These are phyloP conservation scores for Colletotrichum karsti DNA, from an alignment of 2,329 filamentous ascomycete genomes.

Conservation along the genomic window DNA sequence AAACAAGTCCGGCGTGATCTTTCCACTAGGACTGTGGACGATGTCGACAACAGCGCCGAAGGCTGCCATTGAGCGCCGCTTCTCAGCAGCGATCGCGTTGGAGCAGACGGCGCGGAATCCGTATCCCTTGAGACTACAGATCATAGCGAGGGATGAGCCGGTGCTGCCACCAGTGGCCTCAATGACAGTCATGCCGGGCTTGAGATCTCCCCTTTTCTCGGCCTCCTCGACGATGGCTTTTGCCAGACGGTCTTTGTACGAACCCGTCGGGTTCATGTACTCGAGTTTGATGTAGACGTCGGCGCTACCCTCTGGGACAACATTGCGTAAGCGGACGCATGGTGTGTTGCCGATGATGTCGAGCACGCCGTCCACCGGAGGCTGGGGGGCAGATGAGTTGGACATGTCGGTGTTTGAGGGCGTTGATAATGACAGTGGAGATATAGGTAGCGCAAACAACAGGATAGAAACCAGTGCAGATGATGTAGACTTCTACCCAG, in stretches of 20 bases:
- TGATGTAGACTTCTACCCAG: no score
- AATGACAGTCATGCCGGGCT: slow-evolving; percentile 6
- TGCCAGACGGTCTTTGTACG: slow-evolving; percentile 26
- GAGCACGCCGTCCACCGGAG: neutral
- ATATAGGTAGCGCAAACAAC: no score
- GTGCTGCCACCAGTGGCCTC: slow-evolving; percentile 29
- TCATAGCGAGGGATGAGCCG: slow-evolving; percentile 21
- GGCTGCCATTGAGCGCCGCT: slow-evolving; percentile 26
- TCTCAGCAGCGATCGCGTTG: slow-evolving; percentile 18
- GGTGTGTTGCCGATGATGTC: slow-evolving; percentile 26
- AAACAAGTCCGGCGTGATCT: slow-evolving; percentile 23
- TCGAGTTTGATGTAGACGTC: slow-evolving; percentile 25
- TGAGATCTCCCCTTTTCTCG: slow-evolving; percentile 5
- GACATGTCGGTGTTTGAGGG: no score
- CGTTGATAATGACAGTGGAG: no score
- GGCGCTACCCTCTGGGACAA: slow-evolving; percentile 20
- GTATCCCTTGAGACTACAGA: slow-evolving; percentile 35
- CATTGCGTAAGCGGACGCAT: slow-evolving; percentile 9
- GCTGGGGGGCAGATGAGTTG: no score
- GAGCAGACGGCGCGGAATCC: slow-evolving; percentile 24
- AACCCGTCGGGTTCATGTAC: slow-evolving; percentile 24
- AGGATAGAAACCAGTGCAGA: no score
- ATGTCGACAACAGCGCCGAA: slow-evolving; percentile 26
- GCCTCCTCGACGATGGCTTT: slow-evolving; percentile 20
- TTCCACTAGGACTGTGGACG: slow-evolving; percentile 8